Evolutionary conservation across 2,329 filamentous ascomycete genomes (phyloP).

Genomic region (Aspergillus intermedius): DNA sequence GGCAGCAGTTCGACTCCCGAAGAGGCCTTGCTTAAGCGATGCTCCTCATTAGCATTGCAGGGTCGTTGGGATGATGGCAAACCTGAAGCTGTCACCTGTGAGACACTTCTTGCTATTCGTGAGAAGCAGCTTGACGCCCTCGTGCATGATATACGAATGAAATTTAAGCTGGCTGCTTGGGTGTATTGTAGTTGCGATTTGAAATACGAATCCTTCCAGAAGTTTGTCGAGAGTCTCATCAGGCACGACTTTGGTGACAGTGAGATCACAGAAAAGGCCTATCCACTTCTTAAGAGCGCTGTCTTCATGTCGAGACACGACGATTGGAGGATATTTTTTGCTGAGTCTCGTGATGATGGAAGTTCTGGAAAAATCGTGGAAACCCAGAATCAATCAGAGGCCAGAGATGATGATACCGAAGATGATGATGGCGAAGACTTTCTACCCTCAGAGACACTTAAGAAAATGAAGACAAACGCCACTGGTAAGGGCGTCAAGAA

Average conservation of each 20-base stretch:
- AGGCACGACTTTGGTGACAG: slow-evolving; percentile 25
- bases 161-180: slow-evolving; percentile 25
- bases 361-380: background rate
- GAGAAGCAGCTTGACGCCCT: slow-evolving; percentile 18
- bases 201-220: slow-evolving; percentile 20
- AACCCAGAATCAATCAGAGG: background rate
- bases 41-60: slow-evolving; percentile 31
- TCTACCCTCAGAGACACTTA: background rate
- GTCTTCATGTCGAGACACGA: slow-evolving; percentile 10
- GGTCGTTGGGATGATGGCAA: slow-evolving; percentile 20
- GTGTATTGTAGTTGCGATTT: slow-evolving; percentile 19
- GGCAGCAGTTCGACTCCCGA: slow-evolving; percentile 37
- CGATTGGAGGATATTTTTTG: slow-evolving; percentile 28
- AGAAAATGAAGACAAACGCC: background rate
- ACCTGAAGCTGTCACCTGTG: slow-evolving; percentile 25
- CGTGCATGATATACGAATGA: slow-evolving; percentile 13
- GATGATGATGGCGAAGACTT: background rate
- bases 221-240: slow-evolving; percentile 20
- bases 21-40: slow-evolving; percentile 48
- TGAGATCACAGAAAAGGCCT: slow-evolving; percentile 16
- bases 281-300: slow-evolving; percentile 15
- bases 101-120: slow-evolving; percentile 22
- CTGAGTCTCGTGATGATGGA: background rate
- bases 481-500: background rate
- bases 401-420: background rate